phyloP scores from a whole-genome alignment of 805 yeast genomes.

The Cyberlindnera saturnus region DNA sequence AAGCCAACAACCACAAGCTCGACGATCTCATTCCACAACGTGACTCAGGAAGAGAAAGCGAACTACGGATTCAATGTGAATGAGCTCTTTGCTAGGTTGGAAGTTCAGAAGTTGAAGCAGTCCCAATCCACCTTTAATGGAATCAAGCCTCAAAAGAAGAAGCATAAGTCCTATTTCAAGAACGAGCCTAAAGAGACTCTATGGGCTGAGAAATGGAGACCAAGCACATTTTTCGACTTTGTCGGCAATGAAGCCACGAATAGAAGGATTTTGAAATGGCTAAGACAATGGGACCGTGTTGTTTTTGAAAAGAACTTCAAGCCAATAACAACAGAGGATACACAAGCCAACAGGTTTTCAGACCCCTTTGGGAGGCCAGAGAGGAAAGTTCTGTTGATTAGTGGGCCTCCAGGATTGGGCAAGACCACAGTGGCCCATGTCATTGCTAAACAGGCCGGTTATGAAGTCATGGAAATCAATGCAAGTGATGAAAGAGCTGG shows the following conservation, averaged over 20 bases:
- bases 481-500: constrained; percentile 79
- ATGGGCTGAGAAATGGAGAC: constrained; percentile 67
- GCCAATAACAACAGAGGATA: constrained; percentile 17
- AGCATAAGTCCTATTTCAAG: constrained; percentile 1
- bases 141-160: not conserved
- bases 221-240: constrained; percentile 55
- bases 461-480: constrained; percentile 75
- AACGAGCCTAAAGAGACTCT: constrained; percentile 12
- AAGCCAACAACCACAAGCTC: not conserved
- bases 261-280: constrained; percentile 54
- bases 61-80: constrained; percentile 34
- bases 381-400: constrained; percentile 62
- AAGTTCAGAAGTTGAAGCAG: constrained; percentile 17
- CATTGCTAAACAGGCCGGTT: constrained; percentile 76
- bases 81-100: constrained; percentile 29
- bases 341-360: constrained; percentile 3
- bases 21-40: not conserved
- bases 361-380: constrained; percentile 58
- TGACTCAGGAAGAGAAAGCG: constrained; percentile 1
- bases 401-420: constrained; percentile 94
- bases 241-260: constrained; percentile 66
- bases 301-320: constrained; percentile 43
- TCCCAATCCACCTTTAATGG: not conserved
- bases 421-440: constrained; percentile 87
- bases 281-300: constrained; percentile 58